Conservation (phyloP, 2,329 filamentous ascomycete species). For the Alternaria alternata region DNA sequence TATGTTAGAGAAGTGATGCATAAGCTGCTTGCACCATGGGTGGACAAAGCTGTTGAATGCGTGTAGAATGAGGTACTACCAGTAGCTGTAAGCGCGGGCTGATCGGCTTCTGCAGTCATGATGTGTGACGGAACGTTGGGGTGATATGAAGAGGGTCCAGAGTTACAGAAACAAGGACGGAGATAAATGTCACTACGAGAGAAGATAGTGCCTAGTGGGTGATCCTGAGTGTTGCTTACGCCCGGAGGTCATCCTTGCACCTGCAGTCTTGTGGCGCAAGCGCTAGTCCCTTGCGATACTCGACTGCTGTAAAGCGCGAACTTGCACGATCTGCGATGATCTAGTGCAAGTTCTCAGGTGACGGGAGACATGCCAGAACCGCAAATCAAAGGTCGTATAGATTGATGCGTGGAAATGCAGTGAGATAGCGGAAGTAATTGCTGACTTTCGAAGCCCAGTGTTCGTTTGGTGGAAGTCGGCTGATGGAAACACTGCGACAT, state of each 20-base stretch:
- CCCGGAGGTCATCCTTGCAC: background rate
- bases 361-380: no score
- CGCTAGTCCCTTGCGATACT: background rate
- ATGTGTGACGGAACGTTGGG: background rate
- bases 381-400: no score
- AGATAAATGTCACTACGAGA: background rate
- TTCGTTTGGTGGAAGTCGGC: no score
- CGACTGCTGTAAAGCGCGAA: no score
- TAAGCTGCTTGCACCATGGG: background rate
- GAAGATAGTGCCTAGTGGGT: background rate
- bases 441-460: no score
- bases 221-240: background rate
- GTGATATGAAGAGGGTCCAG: background rate
- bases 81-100: background rate
- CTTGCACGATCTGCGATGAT: no score
- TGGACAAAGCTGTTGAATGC: background rate
- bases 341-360: no score
- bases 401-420: no score
- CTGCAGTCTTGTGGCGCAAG: background rate
- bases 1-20: background rate
- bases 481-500: no score
- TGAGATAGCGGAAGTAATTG: no score
- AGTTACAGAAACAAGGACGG: background rate
- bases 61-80: background rate
- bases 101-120: background rate